Base-by-base conservation (phyloP, 345 rosid genomes). In the Melastoma malabathricum region DNA sequence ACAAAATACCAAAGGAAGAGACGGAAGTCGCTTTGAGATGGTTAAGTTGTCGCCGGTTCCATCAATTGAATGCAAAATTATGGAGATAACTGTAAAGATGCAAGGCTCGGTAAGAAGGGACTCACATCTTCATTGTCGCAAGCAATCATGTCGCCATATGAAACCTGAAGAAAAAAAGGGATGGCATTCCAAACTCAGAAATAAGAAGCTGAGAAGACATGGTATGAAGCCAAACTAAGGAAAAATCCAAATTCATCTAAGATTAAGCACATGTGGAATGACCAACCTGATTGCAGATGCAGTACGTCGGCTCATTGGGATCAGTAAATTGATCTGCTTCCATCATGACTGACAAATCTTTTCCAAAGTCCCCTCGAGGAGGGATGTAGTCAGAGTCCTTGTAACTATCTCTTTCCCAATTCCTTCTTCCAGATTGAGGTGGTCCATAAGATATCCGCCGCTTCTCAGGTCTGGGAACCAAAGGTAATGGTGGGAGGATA, bases 101-200 rank as follows among this genome's bases (percentile, higher is more conserved):
- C 46, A 46, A 55, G 16, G 39, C 51, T 15, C 43, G 16, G 38
- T 10, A 29, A 10, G 38, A 29, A 29, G 38, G 38, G 38, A 29
- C 95, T 84, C 65, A 87, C 98, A 43, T 81, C 83, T 77, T 87
- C 96, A 53, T 92, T 92, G 66, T 92, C 98, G 59, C 98, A 92
- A 22, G 98, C 97, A 63, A 92, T 87, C 98, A 92, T 92, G 72
- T 92, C 97, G 67, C 98, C 97, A 57, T 80, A 92, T 6, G 98
- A 92, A 54, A 87, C 98, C 95, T 92, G 60, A 10, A 45, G 56
- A 51, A 59, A 46, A 14, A 13, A 50, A 3, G 39, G 55, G 29
- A 23, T 31, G 58, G 52, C 39, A 12, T 43, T 29, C 23, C 63
- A 54, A 59, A 54, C 44, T 13, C 27, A 4, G 38, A 29, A 29